These are phyloP conservation scores for Paradendryphiella salina DNA, from an alignment of 2,329 filamentous ascomycete genomes.

Conservation along the genomic window DNA sequence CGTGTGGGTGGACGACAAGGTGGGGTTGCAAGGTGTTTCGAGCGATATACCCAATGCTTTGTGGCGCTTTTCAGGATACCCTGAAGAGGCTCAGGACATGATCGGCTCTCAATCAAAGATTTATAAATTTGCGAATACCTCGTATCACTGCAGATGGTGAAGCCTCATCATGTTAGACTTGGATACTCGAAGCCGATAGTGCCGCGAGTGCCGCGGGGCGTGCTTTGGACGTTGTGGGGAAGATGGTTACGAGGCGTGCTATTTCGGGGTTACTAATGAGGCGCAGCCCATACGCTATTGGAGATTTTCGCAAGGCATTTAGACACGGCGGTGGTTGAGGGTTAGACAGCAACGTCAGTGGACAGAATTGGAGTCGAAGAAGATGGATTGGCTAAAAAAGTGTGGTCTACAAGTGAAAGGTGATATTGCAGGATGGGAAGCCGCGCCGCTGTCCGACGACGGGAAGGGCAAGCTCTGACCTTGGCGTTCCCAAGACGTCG, in stretches of 20 bases:
- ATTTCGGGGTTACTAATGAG: conserved; percentile 9
- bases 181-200: not conserved
- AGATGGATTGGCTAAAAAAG: not conserved
- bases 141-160: not conserved
- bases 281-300: conserved; percentile 1
- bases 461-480: conserved; percentile 6
- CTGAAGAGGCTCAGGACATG: not conserved
- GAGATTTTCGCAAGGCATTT: not conserved
- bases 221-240: conserved; percentile 4
- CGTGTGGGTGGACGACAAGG: not conserved
- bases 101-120: not conserved
- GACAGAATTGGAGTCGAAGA: not conserved
- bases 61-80: not conserved
- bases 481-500: conserved; percentile 5
- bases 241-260: conserved; percentile 12
- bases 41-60: conserved; percentile 13
- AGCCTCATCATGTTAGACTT: not conserved
- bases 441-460: conserved; percentile 3
- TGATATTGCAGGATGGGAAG: conserved; percentile 1
- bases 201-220: not conserved
- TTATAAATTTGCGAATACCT: not conserved
- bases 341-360: not conserved
- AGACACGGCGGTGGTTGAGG: not conserved
- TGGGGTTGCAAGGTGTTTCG: not conserved
- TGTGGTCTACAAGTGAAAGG: not conserved